phyloP scores from a whole-genome alignment of 768 basidiomycete genomes.

The Pleurotus tuber-regium region DNA sequence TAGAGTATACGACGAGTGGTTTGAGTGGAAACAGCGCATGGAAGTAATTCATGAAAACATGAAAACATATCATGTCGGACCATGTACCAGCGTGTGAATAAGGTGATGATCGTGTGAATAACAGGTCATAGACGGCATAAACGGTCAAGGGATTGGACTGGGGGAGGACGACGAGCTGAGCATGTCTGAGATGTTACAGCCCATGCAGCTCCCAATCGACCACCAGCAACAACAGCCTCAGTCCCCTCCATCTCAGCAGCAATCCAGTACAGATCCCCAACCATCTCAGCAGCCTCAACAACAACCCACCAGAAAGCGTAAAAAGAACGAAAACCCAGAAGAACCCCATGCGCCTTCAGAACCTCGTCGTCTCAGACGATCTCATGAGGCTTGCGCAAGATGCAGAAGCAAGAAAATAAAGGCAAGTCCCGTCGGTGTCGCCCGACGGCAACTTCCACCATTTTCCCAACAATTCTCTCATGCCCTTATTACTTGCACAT shows the following conservation, averaged over 20 bases:
- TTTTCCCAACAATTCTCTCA: conserved; percentile 11
- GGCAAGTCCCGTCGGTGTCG: conserved; percentile 68
- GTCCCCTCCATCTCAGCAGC: conserved; percentile 30
- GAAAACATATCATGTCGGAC: not conserved
- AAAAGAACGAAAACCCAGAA: conserved; percentile 58
- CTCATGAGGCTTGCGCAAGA: conserved; percentile 89
- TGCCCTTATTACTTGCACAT: conserved; percentile 39
- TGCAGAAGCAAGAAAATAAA: conserved; percentile 98
- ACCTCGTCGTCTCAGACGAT: conserved; percentile 78
- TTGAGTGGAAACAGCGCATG: conserved; percentile 16
- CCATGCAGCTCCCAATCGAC: conserved; percentile 57
- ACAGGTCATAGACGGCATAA: not conserved
- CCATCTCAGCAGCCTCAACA: conserved; percentile 21
- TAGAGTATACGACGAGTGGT: conserved; percentile 58
- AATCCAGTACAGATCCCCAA: conserved; percentile 10
- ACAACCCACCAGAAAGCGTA: conserved; percentile 47
- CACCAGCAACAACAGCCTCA: conserved; percentile 50
- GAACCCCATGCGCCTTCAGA: conserved; percentile 60
- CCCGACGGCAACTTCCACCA: conserved; percentile 84
- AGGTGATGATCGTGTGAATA: not conserved
- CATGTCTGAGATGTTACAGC: conserved; percentile 31
- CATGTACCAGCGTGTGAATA: not conserved
- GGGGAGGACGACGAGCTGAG: conserved; percentile 6
- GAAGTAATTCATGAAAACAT: conserved; percentile 9
- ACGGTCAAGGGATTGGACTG: conserved; percentile 1